These are phyloP conservation scores for Dactylellina sp. DNA, from an alignment of 2,329 filamentous ascomycete species.

Conservation along the genomic window DNA sequence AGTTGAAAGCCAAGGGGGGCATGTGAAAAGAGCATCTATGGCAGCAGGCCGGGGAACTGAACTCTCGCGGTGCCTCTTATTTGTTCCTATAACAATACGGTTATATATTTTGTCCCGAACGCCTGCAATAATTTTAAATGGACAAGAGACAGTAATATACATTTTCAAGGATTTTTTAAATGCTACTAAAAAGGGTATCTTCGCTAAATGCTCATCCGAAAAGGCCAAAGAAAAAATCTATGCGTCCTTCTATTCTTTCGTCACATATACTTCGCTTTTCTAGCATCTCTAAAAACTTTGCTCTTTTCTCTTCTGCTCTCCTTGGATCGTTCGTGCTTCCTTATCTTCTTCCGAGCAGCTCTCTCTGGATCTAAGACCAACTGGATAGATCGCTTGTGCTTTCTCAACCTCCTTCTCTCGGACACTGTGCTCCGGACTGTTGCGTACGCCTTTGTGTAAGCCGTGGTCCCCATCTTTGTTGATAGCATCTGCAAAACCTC, in stretches of 20 bases:
- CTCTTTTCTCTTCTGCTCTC: conserved; percentile 83
- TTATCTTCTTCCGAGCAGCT: conserved; percentile 81
- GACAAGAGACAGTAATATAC: conserved; percentile 19
- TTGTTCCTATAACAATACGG: background rate
- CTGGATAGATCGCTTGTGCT: conserved; percentile 88
- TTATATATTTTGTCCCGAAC: conserved; percentile 14
- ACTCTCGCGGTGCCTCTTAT: too few relatives aligned
- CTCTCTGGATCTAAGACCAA: conserved; percentile 82
- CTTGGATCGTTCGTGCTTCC: conserved; percentile 85
- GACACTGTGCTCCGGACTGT: conserved; percentile 79
- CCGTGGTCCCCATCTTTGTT: conserved; percentile 82
- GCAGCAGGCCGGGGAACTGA: too few relatives aligned
- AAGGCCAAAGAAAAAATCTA: conserved; percentile 15
- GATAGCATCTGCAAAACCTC: conserved; percentile 85
- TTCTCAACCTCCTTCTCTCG: conserved; percentile 77
- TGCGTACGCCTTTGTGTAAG: conserved; percentile 80
- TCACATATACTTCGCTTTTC: conserved; percentile 74
- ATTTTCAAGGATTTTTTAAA: conserved; percentile 7
- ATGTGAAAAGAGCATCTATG: conserved; percentile 16
- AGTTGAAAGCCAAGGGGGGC: conserved; percentile 3
- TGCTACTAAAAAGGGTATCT: conserved; percentile 11
- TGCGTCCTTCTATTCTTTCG: background rate
- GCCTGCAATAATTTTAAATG: conserved; percentile 10
- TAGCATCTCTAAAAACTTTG: conserved; percentile 75
- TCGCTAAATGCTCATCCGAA: conserved; percentile 21